phyloP scores from a whole-genome alignment of 192 early-diverging fungal species.

The Gonapodya prolifera region DNA sequence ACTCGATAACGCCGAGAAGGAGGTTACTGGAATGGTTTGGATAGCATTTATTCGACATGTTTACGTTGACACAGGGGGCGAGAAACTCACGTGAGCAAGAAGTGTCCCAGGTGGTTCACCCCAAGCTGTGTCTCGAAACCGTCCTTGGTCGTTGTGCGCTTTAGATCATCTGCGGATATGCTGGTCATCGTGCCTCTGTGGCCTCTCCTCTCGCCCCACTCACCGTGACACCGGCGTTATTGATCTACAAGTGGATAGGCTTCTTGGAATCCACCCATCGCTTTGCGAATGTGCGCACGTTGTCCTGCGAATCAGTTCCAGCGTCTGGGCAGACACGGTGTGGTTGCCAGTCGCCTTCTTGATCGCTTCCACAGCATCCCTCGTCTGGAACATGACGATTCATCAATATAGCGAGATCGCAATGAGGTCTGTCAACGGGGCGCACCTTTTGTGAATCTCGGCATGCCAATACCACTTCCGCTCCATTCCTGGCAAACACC shows the following conservation, averaged over 20 bases:
- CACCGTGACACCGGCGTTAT: conserved; percentile 11
- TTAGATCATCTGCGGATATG: neutral
- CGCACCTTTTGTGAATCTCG: neutral
- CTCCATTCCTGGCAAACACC: neutral
- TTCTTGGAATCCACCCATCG: conserved; percentile 11
- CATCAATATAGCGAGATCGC: neutral
- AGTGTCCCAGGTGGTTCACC: conserved; percentile 37
- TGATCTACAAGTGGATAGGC: conserved; percentile 17
- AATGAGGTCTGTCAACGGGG: neutral
- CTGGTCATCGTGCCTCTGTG: no score
- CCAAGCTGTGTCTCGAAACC: conserved; percentile 45
- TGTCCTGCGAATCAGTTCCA: conserved; percentile 20
- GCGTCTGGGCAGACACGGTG: conserved; percentile 8
- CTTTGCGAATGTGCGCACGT: conserved; percentile 21
- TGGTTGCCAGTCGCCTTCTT: neutral
- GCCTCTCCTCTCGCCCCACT: no score
- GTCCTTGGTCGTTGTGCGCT: conserved; percentile 19
- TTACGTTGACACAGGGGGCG: neutral
- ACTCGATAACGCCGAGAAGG: neutral
- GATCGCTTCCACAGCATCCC: conserved; percentile 16
- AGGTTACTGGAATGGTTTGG: no score
- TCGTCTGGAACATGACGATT: neutral
- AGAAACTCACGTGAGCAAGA: conserved; percentile 1
- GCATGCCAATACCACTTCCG: neutral
- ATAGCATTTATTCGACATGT: no score